Evolutionary conservation across 352 stramenopile species (phyloP).

Genomic region (Phytophthora syringae): DNA sequence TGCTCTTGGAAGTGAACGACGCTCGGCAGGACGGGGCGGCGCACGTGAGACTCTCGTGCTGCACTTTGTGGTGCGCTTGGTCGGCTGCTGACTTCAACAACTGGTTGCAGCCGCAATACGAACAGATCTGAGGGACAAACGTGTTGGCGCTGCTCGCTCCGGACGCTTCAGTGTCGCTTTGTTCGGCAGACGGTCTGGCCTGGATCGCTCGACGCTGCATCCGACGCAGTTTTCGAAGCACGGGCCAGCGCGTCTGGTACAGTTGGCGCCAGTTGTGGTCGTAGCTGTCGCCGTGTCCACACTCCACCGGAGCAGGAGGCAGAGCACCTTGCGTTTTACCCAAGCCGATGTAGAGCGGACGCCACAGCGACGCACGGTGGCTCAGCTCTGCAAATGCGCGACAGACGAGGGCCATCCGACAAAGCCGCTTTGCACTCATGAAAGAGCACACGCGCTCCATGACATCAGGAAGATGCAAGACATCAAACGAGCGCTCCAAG

Average conservation of each 20-base stretch:
- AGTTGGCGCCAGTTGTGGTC: conserved; percentile 44
- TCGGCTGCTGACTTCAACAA: conserved; percentile 37
- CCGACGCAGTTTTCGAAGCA: conserved; percentile 30
- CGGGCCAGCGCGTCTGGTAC: conserved; percentile 36
- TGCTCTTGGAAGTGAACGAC: conserved; percentile 33
- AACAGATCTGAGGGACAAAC: conserved; percentile 45
- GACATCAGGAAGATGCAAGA: conserved; percentile 63
- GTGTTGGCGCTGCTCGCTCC: neutral
- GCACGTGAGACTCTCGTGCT: conserved; percentile 44
- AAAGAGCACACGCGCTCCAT: conserved; percentile 76
- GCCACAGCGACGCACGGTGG: conserved; percentile 44
- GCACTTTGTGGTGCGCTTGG: conserved; percentile 23
- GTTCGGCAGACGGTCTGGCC: conserved; percentile 3
- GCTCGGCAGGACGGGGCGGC: conserved; percentile 31
- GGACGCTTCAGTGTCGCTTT: neutral
- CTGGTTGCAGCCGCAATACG: conserved; percentile 44
- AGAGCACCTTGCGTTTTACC: conserved; percentile 16
- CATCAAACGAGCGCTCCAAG: conserved; percentile 54
- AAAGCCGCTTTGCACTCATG: conserved; percentile 76
- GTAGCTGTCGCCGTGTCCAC: conserved; percentile 37
- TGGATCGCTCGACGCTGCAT: conserved; percentile 25
- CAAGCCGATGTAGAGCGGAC: conserved; percentile 43
- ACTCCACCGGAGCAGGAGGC: conserved; percentile 22
- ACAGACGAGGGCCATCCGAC: conserved; percentile 63
- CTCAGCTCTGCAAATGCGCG: conserved; percentile 49